Base-by-base conservation (phyloP, 345 rosid species). In the Geranium brycei region DNA sequence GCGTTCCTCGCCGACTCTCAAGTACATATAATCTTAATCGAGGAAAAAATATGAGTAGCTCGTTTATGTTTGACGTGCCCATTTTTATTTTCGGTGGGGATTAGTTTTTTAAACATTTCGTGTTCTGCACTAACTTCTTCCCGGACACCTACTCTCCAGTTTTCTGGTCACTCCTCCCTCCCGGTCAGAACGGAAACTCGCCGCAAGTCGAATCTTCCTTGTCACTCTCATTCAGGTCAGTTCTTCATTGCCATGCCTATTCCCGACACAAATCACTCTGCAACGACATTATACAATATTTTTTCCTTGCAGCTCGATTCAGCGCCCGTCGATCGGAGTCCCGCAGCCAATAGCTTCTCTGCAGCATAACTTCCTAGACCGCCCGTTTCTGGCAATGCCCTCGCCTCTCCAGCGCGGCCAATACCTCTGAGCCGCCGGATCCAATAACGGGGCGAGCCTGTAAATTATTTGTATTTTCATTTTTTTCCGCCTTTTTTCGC, bases 181-280 rank as follows among this genome's bases (percentile, higher is more conserved):
- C 92, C 38, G 77, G 75, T 60, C 80, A 83, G 71, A 87, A 62
- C 31, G 75, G 83, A 75, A 51, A 74, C 59, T 81, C 69, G 28
- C 19, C 84, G 4, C 83, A 86, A 8, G 89, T 82, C 59, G 92
- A 91, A 69, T 84, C 96, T 71, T 77, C 91, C 61, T 68, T 89
- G 70, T 89, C 96, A 63, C 73, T 87, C 62, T 85, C 96, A 1
- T 91, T 87, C 82, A 82, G 95, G 97, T 87, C 19, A 79, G 80
- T 74, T 62, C 31, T 23, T 7, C 8, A 28, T 35, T 32, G 31
- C 5, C 19, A 35, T 60, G 61, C 17, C 55, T 18, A 0, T 31
- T 23, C 51, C n/a, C n/a, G 19, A 14, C 16, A 53, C 61, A 10
- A 51, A 13, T 58, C 28, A 2, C 28, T 23, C 28, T 23, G 28